Evolutionary conservation across 2,329 filamentous ascomycete species (phyloP), one percentile per base, ranked within the genome.

Genomic region (Xylaria sp.): DNA sequence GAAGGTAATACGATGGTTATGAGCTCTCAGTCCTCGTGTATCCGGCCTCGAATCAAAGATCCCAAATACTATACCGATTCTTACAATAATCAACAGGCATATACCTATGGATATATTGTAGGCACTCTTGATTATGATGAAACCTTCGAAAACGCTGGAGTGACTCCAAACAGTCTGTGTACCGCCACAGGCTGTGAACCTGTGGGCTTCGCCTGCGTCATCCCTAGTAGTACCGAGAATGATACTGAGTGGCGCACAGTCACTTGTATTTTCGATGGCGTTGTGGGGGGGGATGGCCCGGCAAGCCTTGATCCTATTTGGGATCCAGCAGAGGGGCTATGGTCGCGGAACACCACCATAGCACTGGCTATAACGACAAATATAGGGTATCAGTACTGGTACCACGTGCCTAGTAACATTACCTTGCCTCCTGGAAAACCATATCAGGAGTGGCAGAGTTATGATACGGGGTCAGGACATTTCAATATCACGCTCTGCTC

Each of bases 401-500:
- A 0, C 9, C 22, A 5, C 13, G 17, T 54, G 27, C 0, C 33
- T 2, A 9, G 20, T 10, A 9, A 2, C 2, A 59, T 0, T 61
- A 47, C 22, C n/a, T 33, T 63, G 22, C 60, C 60, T 20, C 5
- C 42, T 31, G 60, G 60, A 0, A 50, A 6, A 13, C 51, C 51
- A 5, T 56, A 56, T 7, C 17, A 60, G 5, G 69, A 71, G 45
- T 71, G 66, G 69, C 45, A 42, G 17, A 71, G 61, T n/a, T 67
- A 62, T 29, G 50, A 63, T n/a, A n/a, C n/a, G n/a, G n/a, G 13
- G 39, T 51, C 6, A n/a, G 27, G 17, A 10, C 20, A 47, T 9
- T 5, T 42, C 11, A 71, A 71, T 25, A 58, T 60, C 6, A 63
- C 38, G 22, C 25, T 71, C 7, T 71, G 69, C 53, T 69, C 69